Base-by-base conservation (phyloP, 2,329 filamentous ascomycete species). In the Neocucurbitaria cava region DNA sequence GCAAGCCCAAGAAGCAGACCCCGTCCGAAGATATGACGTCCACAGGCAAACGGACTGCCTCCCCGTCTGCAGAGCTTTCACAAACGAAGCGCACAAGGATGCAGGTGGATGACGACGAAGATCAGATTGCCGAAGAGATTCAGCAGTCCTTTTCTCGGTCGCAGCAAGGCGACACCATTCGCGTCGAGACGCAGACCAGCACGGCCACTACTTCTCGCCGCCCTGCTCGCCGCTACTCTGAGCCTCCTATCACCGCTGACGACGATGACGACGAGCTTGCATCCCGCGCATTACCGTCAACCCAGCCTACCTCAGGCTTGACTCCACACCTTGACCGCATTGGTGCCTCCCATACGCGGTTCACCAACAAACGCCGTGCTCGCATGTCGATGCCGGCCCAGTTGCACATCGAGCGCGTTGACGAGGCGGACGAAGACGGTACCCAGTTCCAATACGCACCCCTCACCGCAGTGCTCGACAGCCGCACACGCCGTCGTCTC, bases 331-430 rank as follows among this genome's bases (percentile, higher is more conserved):
- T 74, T 33, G 57, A 69, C 41, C 70, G 70, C 40, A 52, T 71
- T 39, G 65, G 66, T 23, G 66, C 68, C 36, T 53, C 60, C 21
- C 68, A 59, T 15, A 62, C 52, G 30, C 66, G 67, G 39, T 68
- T 69, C 28, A 55, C 62, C 43, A 68, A 58, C 45, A 49, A 58
- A 11, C 70, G 70, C 43, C 70, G 67, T 41, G 54, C 65, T 18
- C 73, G 71, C 57, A 68, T 70, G 66, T 75, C 70, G 4, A 68
- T 75, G 66, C 73, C 73, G n/a, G 71, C 73, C 15, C 68, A 73
- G 53, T 52, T 74, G 20, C 60, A 64, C 38, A 36, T 68, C 26
- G 62, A 69, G 53, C 55, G 59, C 8, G 56, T 69, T 7, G 69
- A 69, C 41, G 70, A 71, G 38, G 52, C 49, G n/a, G 56, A 62